These are phyloP conservation scores for Paraphysoderma sedebokerense DNA, from an alignment of 371 early-diverging fungal genomes.

Conservation along the genomic window DNA sequence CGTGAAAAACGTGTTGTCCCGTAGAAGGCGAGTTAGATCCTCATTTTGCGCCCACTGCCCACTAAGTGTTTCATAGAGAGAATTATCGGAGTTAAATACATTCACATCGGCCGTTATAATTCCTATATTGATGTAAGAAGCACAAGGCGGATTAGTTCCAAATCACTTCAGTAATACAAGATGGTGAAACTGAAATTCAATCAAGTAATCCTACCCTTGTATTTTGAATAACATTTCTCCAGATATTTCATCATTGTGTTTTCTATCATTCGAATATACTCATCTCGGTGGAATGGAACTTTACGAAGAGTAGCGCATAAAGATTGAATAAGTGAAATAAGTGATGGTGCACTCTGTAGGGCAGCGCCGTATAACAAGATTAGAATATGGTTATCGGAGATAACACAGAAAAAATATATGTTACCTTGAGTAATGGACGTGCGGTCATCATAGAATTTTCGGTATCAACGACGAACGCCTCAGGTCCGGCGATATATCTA, in stretches of 20 bases:
- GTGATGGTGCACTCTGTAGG: constrained; percentile 39
- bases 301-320: constrained; percentile 45
- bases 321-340: constrained; percentile 41
- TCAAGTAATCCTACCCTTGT: constrained; percentile 29
- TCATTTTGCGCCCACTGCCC: constrained; percentile 66
- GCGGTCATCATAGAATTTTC: constrained; percentile 25
- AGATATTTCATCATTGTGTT: constrained; percentile 49
- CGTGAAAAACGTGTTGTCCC: constrained; percentile 39
- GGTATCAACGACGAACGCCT: constrained; percentile 5
- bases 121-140: background rate
- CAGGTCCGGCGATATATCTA: background rate
- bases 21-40: constrained; percentile 39
- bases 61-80: background rate
- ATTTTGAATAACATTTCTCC: constrained; percentile 53
- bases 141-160: too few relatives aligned
- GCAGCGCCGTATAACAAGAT: background rate
- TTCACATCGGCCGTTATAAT: background rate
- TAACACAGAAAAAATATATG: background rate
- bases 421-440: constrained; percentile 21
- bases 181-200: background rate
- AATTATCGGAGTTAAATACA: background rate
- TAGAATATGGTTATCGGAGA: background rate
- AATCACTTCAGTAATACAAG: too few relatives aligned
- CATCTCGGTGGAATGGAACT: constrained; percentile 58
- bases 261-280: constrained; percentile 60